Conservation (phyloP, 2,329 filamentous ascomycete species). For the Botrytis squamosa region DNA sequence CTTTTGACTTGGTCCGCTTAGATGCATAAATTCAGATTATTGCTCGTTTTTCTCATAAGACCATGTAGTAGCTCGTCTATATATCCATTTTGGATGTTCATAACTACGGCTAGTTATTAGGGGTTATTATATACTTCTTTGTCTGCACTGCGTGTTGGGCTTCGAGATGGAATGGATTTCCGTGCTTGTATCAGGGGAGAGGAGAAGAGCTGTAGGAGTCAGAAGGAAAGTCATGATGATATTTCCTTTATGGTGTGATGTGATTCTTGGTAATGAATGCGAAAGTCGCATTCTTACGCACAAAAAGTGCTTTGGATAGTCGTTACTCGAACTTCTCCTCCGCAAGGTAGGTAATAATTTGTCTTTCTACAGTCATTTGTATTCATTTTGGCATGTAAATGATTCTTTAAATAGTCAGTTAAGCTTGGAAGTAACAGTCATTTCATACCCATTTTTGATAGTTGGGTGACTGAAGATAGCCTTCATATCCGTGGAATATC, state of each 20-base stretch:
- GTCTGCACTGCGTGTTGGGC: neutral
- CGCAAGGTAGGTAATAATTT: neutral
- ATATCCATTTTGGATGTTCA: neutral
- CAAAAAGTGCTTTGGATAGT: neutral
- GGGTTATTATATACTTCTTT: neutral
- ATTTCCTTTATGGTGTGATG: neutral
- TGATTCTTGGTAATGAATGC: neutral
- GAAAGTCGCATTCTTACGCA: neutral
- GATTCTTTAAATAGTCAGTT: neutral
- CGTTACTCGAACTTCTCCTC: neutral
- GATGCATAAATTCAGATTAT: neutral
- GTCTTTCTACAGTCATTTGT: neutral
- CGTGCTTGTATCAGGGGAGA: neutral
- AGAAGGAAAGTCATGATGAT: neutral
- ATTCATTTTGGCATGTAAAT: neutral
- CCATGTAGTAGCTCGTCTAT: neutral
- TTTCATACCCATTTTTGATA: neutral
- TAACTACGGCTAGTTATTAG: neutral
- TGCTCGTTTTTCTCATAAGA: neutral
- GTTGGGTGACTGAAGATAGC: neutral
- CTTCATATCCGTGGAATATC: neutral
- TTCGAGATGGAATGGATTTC: neutral
- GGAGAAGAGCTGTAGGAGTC: neutral
- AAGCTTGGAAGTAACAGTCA: neutral
- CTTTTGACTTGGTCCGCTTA: neutral